These are phyloP conservation scores for Collybia sordida DNA, from an alignment of 768 basidiomycete genomes.

Conservation along the genomic window DNA sequence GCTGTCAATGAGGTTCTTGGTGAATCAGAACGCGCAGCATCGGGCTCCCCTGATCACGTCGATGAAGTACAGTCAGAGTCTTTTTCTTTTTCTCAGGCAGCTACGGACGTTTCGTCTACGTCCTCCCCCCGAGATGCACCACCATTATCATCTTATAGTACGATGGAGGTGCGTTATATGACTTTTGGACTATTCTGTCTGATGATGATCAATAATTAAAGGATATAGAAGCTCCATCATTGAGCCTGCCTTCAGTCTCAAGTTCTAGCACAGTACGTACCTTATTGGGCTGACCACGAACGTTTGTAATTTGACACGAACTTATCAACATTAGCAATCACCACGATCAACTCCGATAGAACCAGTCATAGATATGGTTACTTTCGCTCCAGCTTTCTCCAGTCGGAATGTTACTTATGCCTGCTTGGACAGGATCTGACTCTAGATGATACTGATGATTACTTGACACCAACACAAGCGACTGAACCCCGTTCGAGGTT, in stretches of 20 bases:
- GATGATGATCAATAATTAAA: not conserved
- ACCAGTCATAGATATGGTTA: no score
- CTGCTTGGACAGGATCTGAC: not conserved
- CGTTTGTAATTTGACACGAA: not conserved
- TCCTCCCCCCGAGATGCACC: constrained; percentile 1
- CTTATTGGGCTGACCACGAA: no score
- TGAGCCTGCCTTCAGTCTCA: not conserved
- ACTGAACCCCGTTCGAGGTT: not conserved
- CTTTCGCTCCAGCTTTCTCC: no score
- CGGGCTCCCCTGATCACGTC: no score
- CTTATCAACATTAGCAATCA: constrained; percentile 3
- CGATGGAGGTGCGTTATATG: no score
- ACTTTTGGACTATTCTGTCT: not conserved
- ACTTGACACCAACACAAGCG: not conserved
- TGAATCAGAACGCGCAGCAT: no score
- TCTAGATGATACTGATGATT: not conserved
- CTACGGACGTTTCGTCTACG: not conserved
- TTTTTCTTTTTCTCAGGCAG: constrained; percentile 18
- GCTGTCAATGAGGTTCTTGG: not conserved
- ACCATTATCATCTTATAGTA: not conserved
- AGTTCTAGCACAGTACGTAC: not conserved
- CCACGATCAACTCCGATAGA: not conserved
- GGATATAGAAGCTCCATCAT: constrained; percentile 4
- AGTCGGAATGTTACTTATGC: not conserved
- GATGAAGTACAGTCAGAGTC: not conserved